Evolutionary conservation across 2,329 filamentous ascomycete genomes (phyloP), one percentile per base, ranked within the genome.

Genomic region (Sporothrix pseudoabietina): DNA sequence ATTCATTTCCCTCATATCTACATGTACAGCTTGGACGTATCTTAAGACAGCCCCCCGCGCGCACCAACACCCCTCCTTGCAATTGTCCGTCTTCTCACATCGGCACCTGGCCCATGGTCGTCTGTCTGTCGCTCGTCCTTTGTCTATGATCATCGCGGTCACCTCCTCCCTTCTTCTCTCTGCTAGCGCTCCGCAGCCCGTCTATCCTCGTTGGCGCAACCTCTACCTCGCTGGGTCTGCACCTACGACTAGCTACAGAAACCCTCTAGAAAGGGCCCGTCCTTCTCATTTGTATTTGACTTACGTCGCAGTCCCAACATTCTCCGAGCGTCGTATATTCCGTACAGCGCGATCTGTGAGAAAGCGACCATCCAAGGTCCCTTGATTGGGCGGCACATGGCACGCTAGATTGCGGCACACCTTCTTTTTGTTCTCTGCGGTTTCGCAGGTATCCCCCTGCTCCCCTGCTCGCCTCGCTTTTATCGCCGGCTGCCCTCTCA

Each of bases 341-440:
- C 44, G 65, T 52, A 52, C 65, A 69, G 44, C 65, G 30, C 65
- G 22, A 52, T 35, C 65, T 44, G 49, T 41, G 26, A 55, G 30
- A 55, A 69, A 14, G 6, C 65, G 19, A n/a, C 66, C 32, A 22
- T 41, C 66, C 49, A 41, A 39, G 30, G n/a, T n/a, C 49, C n/a
- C n/a, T 70, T 57, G 66, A 70, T 70, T 70, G 68, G 68, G 16
- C 26, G 49, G 69, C 22, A 32, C 39, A 47, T 30, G n/a, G 52
- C 22, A 70, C 68, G 68, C 49, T 69, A 69, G 26, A 69, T 54
- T 69, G 32, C 9, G 59, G 59, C 59, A 41, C 59, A 52, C 70
- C 35, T 72, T 72, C 61, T 47, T 72, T 68, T 41, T 35, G 55
- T 63, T 63, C 59, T 22, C n/a, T 52, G 49, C n/a, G 26, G 55